Evolutionary conservation across 202 grass and related monocot genomes (phyloP).

Genomic region (Schoenoplectus tabernaemontani): DNA sequence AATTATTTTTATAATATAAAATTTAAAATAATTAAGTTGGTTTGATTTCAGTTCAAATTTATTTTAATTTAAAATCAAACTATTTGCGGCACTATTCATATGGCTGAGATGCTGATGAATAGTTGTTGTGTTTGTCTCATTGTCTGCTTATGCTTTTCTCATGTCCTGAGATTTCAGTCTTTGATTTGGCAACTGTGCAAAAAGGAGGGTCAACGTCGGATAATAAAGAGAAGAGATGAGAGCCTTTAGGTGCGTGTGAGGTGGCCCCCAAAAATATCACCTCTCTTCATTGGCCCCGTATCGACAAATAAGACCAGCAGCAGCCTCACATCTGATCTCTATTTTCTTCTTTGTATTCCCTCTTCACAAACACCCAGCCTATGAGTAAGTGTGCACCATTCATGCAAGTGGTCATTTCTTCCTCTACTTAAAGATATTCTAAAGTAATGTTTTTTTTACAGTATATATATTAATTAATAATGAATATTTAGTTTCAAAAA

Average conservation of each 20-base stretch:
- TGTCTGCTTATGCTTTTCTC: not conserved
- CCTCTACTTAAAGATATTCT: too few species aligned
- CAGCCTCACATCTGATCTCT: constrained; percentile 20
- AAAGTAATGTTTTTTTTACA: too few species aligned
- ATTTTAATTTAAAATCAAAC: too few species aligned
- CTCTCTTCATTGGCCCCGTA: not conserved
- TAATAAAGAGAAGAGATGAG: constrained; percentile 9
- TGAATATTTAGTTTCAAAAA: too few species aligned
- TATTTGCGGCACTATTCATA: not conserved
- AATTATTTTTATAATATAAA: too few species aligned
- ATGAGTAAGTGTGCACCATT: not conserved
- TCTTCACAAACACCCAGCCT: not conserved
- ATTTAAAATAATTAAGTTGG: too few species aligned
- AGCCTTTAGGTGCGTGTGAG: constrained; percentile 4
- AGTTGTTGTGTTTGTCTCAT: not conserved
- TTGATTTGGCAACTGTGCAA: not conserved
- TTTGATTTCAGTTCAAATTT: too few species aligned
- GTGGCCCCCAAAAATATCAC: constrained; percentile 20
- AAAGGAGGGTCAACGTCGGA: not conserved
- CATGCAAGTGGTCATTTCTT: not conserved
- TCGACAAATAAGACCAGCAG: not conserved
- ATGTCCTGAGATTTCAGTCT: not conserved
- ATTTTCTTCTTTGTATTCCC: not conserved
- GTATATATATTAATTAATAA: too few species aligned
- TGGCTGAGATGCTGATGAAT: not conserved